Percentiles rank a stretch among this genome's conserved stretches.
Conservation (phyloP, 108 stramenopile species). For the Parietichytrium sp. region DNA sequence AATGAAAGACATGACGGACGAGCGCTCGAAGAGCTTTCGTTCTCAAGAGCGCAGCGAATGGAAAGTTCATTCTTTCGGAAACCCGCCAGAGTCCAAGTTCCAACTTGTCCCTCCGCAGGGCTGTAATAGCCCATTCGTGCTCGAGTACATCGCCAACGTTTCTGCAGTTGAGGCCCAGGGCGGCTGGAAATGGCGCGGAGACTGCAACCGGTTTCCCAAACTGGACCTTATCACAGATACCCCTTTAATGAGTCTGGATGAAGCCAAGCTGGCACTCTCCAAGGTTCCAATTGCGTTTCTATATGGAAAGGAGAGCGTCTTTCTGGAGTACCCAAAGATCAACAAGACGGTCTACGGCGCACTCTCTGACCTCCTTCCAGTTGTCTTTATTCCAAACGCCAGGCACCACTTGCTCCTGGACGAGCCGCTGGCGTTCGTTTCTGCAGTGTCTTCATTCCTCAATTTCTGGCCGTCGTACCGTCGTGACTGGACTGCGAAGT, state of each 20-base stretch:
- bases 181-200: conserved; percentile 18
- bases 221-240: neutral
- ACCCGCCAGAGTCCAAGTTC: neutral
- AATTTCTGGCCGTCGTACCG: neutral
- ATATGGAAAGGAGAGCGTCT: conserved; percentile 2
- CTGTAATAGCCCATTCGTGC: conserved; percentile 1
- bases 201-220: neutral
- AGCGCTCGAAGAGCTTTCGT: neutral
- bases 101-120: conserved; percentile 13
- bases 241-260: neutral
- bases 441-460: neutral
- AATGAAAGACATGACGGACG: neutral
- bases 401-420: conserved; percentile 21
- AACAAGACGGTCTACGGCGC: neutral
- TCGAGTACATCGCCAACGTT: neutral
- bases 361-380: neutral
- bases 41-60: neutral
- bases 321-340: neutral
- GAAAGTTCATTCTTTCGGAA: neutral
- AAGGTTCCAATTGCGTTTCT: conserved; percentile 3
- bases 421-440: neutral
- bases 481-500: too few relatives aligned
- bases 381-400: neutral
- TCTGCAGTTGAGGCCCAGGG: neutral
- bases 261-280: neutral